Conservation (phyloP, 352 stramenopile species). For the Globisporangium middletonii region DNA sequence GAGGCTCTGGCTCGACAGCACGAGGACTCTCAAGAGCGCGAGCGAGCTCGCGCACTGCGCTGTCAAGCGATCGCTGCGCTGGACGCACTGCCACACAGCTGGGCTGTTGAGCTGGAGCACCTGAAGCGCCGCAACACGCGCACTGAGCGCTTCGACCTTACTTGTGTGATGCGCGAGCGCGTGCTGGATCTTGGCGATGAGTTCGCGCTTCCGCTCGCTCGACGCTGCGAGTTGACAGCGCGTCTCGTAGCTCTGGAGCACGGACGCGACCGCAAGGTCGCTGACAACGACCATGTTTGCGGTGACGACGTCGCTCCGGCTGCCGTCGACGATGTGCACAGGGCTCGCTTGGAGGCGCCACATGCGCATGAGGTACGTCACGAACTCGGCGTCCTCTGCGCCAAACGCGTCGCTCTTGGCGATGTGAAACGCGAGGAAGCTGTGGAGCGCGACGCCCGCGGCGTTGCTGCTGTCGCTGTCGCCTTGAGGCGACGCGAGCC, state of each 20-base stretch:
- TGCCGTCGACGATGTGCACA: not conserved
- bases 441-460: constrained; percentile 19
- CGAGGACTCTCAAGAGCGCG: constrained; percentile 12
- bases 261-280: constrained; percentile 5
- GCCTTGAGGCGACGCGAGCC: constrained; percentile 18
- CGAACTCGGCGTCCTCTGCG: constrained; percentile 54
- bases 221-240: constrained; percentile 18
- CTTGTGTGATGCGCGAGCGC: constrained; percentile 12
- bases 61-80: not conserved
- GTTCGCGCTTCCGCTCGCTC: constrained; percentile 16
- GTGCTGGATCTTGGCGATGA: constrained; percentile 33
- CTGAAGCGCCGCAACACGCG: constrained; percentile 5
- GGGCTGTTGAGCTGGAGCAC: constrained; percentile 14
- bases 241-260: constrained; percentile 26
- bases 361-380: constrained; percentile 50
- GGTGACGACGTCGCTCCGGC: not conserved
- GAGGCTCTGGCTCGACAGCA: constrained; percentile 15
- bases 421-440: constrained; percentile 45
- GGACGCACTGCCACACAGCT: constrained; percentile 4
- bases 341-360: constrained; percentile 36
- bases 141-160: not conserved
- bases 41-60: constrained; percentile 4
- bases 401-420: constrained; percentile 37
- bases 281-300: not conserved
- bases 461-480: not conserved